Conservation (phyloP, 2,329 filamentous ascomycete genomes). For the Botrytis galanthina region DNA sequence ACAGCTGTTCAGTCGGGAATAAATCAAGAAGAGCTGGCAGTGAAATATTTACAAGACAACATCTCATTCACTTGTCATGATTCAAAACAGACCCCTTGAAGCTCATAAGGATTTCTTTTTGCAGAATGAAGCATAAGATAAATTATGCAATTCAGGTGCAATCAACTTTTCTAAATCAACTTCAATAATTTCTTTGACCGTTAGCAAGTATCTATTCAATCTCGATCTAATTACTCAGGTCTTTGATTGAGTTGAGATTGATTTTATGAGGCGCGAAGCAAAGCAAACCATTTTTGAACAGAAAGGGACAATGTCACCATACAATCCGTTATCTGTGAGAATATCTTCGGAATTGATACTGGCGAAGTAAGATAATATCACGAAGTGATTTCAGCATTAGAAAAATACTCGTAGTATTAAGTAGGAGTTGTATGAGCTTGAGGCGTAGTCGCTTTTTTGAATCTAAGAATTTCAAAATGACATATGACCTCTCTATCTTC, state of each 20-base stretch:
- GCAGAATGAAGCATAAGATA: neutral
- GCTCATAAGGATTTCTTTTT: no score
- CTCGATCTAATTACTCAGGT: neutral
- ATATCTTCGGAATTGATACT: neutral
- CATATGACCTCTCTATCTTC: neutral
- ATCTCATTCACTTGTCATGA: neutral
- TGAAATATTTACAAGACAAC: neutral
- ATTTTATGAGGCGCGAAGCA: neutral
- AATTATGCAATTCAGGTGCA: neutral
- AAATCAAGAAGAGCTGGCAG: accelerated
- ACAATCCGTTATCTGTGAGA: neutral
- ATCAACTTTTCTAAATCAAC: neutral
- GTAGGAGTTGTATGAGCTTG: neutral
- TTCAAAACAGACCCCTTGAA: accelerated
- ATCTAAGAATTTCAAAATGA: neutral
- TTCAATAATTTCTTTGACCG: no score
- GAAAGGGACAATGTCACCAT: neutral
- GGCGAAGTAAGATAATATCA: neutral
- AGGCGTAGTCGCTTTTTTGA: neutral
- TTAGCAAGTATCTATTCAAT: neutral
- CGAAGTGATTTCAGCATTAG: neutral
- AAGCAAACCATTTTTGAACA: neutral
- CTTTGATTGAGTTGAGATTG: neutral
- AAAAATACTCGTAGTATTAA: no score
- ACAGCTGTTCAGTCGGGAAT: neutral